Evolutionary conservation across 352 stramenopile species (phyloP), one percentile per base, ranked within the genome.

Genomic region (Hyaloperonospora brassicae): DNA sequence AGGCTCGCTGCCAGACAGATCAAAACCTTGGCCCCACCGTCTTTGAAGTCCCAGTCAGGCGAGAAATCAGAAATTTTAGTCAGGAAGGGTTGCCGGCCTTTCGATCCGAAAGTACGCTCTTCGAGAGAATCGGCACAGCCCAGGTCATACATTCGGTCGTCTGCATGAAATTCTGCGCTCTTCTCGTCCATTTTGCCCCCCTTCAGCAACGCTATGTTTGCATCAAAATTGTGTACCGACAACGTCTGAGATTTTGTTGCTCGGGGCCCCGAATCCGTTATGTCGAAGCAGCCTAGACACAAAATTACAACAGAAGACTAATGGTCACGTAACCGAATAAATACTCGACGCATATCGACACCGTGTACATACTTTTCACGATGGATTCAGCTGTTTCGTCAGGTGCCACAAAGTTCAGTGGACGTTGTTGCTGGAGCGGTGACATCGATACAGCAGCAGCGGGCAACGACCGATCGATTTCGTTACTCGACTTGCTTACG

Each of bases 21-120:
- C n/a, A 94, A 52, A 17, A 94, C 68, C 57, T 94, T 94, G 17
- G 84, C 79, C 17, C 84, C 84, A 17, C 84, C 84, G 12, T 78
- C 52, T 45, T 62, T 51, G 52, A 88, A 89, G 54, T 92, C 84
- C 84, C 84, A 94, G 30, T 89, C 81, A 2, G 84, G 84, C 2
- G 84, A 91, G 51, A 88, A 93, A 50, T 93, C 84, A 1, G 76
- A 86, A 27, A 93, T 90, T 41, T 73, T 60, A 12, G 81, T 53
- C 30, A 65, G 47, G 46, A 74, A 72, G 5, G 54, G 64, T 24
- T 63, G 59, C 36, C 68, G 59, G 4, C 59, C 55, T 25, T 55
- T 51, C 31, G 66, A 46, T 14, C 38, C 40, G 9, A 41, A n/a
- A 6, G n/a, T 21, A 24, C 25, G 10, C 39, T 61, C 56, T 35